Base-by-base conservation (phyloP, 192 early-diverging fungal species). In the Kickxella alabastrina region DNA sequence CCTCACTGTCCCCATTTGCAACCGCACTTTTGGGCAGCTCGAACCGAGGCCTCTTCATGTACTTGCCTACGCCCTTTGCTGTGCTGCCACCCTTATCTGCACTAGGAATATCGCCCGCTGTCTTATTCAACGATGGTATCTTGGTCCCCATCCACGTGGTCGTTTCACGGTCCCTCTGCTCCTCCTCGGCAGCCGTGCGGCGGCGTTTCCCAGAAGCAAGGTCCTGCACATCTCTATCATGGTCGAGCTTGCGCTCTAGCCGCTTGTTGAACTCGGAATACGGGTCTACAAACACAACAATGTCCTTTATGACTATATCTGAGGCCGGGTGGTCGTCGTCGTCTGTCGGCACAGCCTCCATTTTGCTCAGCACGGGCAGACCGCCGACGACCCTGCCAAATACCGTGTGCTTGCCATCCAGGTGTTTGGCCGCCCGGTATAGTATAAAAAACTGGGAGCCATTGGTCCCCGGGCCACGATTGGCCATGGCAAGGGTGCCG, bases 331-430 rank as follows among this genome's bases (percentile, higher is more conserved):
- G 79, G 64, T 91, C 90, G 31, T 79, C 80, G 8, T 78, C 76
- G 23, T 89, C 84, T 1, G 87, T 87, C 0, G 83, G 78, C 2
- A 91, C 74, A 2, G 78, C 49, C 69, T 95, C 93, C 51, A 97
- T 84, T 25, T 81, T 83, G 62, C 79, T 78, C 49, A 98, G 75
- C 4, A 89, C 85, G 19, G 90, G 82, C 59, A 87, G 61, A 3
- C 95, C 95, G 48, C 92, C 90, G 2, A 94, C 90, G 0, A 97
- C 77, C 17, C 83, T 91, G 10, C 96, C 96, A 83, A 98, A 98
- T 6, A 97, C 79, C 0, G 93, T 86, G 61, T 98, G 96, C 57
- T 96, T 95, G n/a, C 82, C 76, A 43, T 91, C 85, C 38, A 89
- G 40, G 52, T 87, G 84, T 12, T 75, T 75, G 41, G 82, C 75